Evolutionary conservation across 805 yeast species (phyloP), one percentile per base, ranked within the genome.

Genomic region (Kodamaea fukazawae): DNA sequence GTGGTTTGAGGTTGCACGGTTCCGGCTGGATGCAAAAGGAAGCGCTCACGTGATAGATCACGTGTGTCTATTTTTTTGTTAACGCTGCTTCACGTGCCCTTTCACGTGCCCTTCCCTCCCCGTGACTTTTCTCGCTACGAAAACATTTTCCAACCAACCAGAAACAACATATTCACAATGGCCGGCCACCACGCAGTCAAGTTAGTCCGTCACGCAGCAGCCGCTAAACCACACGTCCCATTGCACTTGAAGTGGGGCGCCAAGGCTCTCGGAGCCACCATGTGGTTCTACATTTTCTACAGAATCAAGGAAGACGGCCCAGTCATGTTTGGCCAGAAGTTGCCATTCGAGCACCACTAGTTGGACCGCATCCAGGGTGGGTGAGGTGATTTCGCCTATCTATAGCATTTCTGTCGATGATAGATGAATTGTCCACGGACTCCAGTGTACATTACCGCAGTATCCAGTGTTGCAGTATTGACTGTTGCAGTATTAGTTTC

Each of bases 231-330:
- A 23, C 81, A 83, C 50, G 79, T 79, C 13, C 77, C 79, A 29
- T 65, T 75, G 2, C 63, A 74, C 30, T 75, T 81, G 54, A 72
- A 76, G 42, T 70, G 79, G 62, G 73, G 81, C 14, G 75, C 86
- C 33, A 82, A 83, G 51, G 60, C 73, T 14, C 71, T 87, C 31
- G 96, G 96, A 8, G 95, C 91, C 29, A 74, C 89, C 39, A 82
- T 85, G 86, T 85, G 93, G 86, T 87, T 86, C 64, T 87, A 91
- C 86, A 75, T 87, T 46, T 73, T 87, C 56, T 86, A 84, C 73
- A 74, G 96, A 60, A 71, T 85, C 32, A 81, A 83, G 65, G 81
- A 84, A 58, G 91, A 81, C 53, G 81, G 80, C 49, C 71, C 76
- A 54, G 79, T 76, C 27, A 77, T 81, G 76, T 65, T 73, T 47